Percentiles rank a stretch among this genome's conserved stretches.
Conservation (phyloP, 176 grass and related monocot genomes). For the Triticum timopheevii region DNA sequence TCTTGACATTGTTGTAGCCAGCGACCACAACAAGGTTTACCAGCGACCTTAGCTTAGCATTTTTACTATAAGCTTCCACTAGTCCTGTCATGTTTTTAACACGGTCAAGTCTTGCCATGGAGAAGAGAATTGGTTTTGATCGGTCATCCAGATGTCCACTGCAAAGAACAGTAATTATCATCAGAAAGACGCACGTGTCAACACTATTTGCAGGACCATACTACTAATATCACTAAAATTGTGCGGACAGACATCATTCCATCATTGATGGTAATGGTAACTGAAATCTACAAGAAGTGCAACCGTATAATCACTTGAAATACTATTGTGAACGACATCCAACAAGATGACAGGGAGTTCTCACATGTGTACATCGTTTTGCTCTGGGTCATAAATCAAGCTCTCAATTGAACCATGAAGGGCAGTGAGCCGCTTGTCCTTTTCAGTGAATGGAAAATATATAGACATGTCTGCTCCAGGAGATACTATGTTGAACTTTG, state of each 20-base stretch:
- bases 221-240: background rate
- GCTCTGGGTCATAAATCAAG: conserved; percentile 75
- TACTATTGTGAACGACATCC: background rate
- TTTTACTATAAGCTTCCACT: conserved; percentile 76
- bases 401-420: conserved; percentile 83
- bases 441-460: conserved; percentile 84
- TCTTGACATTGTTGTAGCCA: conserved; percentile 72
- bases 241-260: background rate
- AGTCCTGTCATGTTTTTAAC: conserved; percentile 97
- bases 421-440: conserved; percentile 71
- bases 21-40: conserved; percentile 92
- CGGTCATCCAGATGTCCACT: conserved; percentile 84
- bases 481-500: conserved; percentile 98
- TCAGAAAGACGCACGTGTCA: background rate
- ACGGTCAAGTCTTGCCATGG: conserved; percentile 86
- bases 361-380: conserved; percentile 88
- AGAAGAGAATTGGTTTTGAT: conserved; percentile 92
- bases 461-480: conserved; percentile 92
- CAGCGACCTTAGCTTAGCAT: conserved; percentile 48
- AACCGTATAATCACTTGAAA: background rate
- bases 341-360: conserved; percentile 31
- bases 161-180: conserved; percentile 27
- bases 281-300: background rate
- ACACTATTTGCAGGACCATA: background rate
- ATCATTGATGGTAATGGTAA: background rate